Conservation (phyloP, 2,329 filamentous ascomycete genomes). For the Herpotrichia juniperi region DNA sequence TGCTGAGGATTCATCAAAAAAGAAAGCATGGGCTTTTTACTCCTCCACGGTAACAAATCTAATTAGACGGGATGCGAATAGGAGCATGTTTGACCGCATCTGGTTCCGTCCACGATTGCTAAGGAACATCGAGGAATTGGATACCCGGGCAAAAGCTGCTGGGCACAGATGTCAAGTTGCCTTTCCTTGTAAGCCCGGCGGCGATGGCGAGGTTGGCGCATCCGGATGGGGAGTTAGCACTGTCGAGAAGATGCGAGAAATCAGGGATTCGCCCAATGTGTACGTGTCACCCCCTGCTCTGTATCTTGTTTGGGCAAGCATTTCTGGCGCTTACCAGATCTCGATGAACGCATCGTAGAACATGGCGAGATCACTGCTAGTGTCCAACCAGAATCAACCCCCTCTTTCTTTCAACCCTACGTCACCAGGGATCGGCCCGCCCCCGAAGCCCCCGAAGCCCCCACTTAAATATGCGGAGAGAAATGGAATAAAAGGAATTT, state of each 20-base stretch:
- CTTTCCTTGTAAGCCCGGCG: slow-evolving; percentile 60
- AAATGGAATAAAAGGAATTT: slow-evolving; percentile 36
- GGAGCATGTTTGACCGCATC: slow-evolving; percentile 49
- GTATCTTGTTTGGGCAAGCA: neutral
- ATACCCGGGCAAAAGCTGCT: slow-evolving; percentile 53
- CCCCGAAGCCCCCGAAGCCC: slow-evolving; percentile 14
- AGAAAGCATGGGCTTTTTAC: slow-evolving; percentile 53
- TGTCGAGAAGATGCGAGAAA: slow-evolving; percentile 56
- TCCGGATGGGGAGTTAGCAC: slow-evolving; percentile 55
- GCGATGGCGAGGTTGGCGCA: slow-evolving; percentile 51
- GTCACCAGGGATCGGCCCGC: slow-evolving; percentile 20
- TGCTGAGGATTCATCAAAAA: slow-evolving; percentile 45
- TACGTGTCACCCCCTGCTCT: slow-evolving; percentile 25
- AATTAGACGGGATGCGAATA: slow-evolving; percentile 51
- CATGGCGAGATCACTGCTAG: slow-evolving; percentile 24
- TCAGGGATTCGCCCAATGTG: slow-evolving; percentile 36
- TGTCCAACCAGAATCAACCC: slow-evolving; percentile 6
- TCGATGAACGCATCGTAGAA: slow-evolving; percentile 35
- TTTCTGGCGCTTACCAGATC: slow-evolving; percentile 14
- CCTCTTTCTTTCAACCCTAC: slow-evolving; percentile 36
- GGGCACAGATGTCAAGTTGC: slow-evolving; percentile 59
- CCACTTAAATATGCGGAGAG: slow-evolving; percentile 30
- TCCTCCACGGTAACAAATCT: slow-evolving; percentile 56
- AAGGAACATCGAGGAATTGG: slow-evolving; percentile 40
- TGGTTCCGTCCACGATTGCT: slow-evolving; percentile 51